These are phyloP conservation scores for Mitragyna speciosa DNA, from an alignment of 257 asterid species.

Conservation along the genomic window DNA sequence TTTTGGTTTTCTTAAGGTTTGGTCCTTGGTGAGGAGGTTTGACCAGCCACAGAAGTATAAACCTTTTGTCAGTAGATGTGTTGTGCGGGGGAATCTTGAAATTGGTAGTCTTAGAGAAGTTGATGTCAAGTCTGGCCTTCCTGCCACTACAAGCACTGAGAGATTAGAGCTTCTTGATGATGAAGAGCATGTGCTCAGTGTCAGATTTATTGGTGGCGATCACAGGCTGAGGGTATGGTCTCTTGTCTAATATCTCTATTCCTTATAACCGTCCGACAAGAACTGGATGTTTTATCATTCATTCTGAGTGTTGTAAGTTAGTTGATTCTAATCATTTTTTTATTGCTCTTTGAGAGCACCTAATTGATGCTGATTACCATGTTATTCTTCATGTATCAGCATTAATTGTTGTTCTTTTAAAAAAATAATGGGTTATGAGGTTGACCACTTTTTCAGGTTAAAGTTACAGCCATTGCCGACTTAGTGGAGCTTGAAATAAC, in stretches of 20 bases:
- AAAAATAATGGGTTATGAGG: background rate
- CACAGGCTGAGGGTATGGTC: slow-evolving; percentile 66
- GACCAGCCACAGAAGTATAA: slow-evolving; percentile 86
- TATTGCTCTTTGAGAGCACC: background rate
- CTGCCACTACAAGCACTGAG: slow-evolving; percentile 88
- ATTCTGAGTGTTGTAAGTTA: background rate
- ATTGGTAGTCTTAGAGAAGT: slow-evolving; percentile 80
- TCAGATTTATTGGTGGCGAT: slow-evolving; percentile 78
- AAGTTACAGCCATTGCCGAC: too few species aligned
- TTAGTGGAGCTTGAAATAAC: background rate
- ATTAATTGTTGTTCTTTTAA: background rate
- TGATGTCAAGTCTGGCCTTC: slow-evolving; percentile 81
- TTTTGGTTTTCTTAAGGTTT: slow-evolving; percentile 44
- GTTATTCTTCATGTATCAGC: background rate
- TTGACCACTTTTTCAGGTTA: background rate
- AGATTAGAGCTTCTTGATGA: slow-evolving; percentile 82
- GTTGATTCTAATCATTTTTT: background rate
- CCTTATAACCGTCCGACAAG: background rate
- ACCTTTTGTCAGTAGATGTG: slow-evolving; percentile 73
- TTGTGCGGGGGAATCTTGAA: slow-evolving; percentile 62
- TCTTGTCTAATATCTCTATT: slow-evolving; percentile 7
- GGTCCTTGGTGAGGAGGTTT: slow-evolving; percentile 82
- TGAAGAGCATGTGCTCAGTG: slow-evolving; percentile 65
- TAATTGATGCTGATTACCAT: background rate
- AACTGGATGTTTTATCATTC: background rate